These are phyloP conservation scores for Schizochytrium sp. DNA, from an alignment of 108 stramenopile species.

Conservation along the genomic window DNA sequence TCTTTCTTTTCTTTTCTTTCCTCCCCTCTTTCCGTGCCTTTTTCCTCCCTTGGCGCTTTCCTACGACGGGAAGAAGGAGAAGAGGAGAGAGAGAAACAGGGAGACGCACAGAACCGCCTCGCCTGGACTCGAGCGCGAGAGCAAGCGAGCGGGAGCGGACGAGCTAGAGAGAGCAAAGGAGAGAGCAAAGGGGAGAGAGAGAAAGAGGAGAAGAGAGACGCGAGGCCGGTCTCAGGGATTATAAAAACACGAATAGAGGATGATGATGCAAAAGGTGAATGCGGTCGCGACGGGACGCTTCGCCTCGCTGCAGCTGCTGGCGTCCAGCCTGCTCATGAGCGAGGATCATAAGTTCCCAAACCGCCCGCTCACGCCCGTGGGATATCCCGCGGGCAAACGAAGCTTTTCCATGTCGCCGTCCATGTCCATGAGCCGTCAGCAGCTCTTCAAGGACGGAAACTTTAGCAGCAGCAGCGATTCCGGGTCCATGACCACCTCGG, in stretches of 20 bases:
- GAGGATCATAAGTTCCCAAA: conserved; percentile 6
- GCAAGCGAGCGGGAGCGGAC: no score
- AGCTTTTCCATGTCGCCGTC: neutral
- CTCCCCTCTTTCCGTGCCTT: neutral
- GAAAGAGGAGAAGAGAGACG: neutral
- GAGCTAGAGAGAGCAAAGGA: neutral
- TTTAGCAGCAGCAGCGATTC: neutral
- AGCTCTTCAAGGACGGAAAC: neutral
- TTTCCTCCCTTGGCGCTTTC: neutral
- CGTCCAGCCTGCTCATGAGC: neutral
- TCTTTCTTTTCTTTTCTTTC: neutral
- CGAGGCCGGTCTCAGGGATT: neutral
- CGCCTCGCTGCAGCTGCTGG: neutral
- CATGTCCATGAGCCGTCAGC: neutral
- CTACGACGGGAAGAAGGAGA: no score
- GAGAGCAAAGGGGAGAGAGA: neutral
- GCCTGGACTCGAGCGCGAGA: no score
- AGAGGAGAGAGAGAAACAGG: no score
- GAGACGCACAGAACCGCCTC: no score
- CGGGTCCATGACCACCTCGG: neutral
- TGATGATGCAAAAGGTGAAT: neutral
- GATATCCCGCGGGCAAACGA: neutral
- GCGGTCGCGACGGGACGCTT: neutral
- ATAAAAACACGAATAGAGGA: neutral
- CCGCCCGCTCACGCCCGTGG: neutral